A percentile compares a stretch with the other conserved stretches of the same genome.
Conservation (phyloP, 2,329 filamentous ascomycete species). For the Colletotrichum abscissum region DNA sequence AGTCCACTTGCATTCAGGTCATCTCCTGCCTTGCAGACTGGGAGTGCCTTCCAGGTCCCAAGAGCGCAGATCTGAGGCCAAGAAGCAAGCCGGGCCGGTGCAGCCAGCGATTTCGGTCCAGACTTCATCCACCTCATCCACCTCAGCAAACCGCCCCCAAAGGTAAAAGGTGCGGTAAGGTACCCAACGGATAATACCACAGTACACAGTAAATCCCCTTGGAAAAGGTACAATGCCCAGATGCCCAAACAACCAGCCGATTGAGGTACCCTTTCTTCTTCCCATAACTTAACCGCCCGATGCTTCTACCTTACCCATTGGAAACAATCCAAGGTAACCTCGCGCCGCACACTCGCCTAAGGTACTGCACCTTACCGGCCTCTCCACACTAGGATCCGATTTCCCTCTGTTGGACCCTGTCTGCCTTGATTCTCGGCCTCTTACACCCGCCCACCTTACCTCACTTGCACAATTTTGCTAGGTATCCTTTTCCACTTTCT, state of each 20-base stretch:
- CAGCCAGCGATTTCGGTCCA: conserved; percentile 28
- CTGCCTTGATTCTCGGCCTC: conserved; percentile 22
- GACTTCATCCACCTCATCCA: not conserved
- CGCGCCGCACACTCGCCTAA: not conserved
- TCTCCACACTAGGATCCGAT: not conserved
- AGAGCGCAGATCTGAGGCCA: not conserved
- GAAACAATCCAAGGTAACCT: not conserved
- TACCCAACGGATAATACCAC: not conserved
- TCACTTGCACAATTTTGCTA: conserved; percentile 3
- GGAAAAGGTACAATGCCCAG: not conserved
- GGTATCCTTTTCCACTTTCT: not conserved
- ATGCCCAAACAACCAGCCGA: not conserved
- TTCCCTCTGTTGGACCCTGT: conserved; percentile 27
- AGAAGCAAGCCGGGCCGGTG: conserved; percentile 20
- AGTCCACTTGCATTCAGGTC: not conserved
- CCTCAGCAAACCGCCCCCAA: not conserved
- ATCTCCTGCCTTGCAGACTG: not conserved
- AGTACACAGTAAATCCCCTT: not conserved
- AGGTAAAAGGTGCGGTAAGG: too few species aligned
- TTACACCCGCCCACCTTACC: not conserved
- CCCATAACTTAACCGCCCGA: not conserved
- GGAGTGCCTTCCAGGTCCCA: not conserved
- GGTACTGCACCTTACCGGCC: not conserved
- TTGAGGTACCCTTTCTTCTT: not conserved
- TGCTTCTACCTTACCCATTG: not conserved